These are phyloP conservation scores for Aspergillus sp. DNA, from an alignment of 2,329 filamentous ascomycete genomes.

Conservation along the genomic window DNA sequence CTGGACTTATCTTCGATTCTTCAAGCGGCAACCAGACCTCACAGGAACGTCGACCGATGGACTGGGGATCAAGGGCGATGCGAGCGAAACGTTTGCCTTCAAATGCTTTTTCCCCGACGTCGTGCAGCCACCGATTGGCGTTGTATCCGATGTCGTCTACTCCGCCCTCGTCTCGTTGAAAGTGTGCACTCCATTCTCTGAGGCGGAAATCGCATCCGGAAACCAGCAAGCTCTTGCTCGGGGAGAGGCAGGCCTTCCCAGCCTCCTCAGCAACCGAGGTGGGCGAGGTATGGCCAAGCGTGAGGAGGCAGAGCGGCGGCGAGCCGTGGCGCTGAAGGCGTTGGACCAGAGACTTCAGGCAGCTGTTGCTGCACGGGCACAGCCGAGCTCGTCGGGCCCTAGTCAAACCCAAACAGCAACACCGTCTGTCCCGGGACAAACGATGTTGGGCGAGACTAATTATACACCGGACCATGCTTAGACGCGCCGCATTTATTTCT, in stretches of 20 bases:
- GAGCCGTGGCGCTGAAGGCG: constrained; percentile 85
- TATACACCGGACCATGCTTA: constrained; percentile 64
- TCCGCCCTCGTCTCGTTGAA: constrained; percentile 70
- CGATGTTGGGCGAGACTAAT: constrained; percentile 67
- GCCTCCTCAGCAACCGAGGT: constrained; percentile 53
- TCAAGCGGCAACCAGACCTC: constrained; percentile 64
- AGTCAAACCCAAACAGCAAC: constrained; percentile 52
- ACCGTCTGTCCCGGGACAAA: constrained; percentile 54
- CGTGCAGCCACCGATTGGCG: constrained; percentile 73
- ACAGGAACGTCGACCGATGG: constrained; percentile 55
- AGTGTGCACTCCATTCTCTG: constrained; percentile 82
- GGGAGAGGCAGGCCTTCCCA: constrained; percentile 61
- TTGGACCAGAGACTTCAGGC: constrained; percentile 88
- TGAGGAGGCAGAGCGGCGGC: constrained; percentile 86
- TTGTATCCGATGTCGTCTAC: constrained; percentile 74
- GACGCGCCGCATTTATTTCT: constrained; percentile 6
- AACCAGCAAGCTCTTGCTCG: constrained; percentile 69
- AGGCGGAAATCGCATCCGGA: constrained; percentile 72
- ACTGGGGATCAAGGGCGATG: constrained; percentile 73
- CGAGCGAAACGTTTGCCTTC: constrained; percentile 94
- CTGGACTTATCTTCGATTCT: constrained; percentile 97
- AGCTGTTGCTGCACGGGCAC: constrained; percentile 61
- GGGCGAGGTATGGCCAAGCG: constrained; percentile 64
- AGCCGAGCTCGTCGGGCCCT: constrained; percentile 33
- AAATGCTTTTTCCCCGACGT: constrained; percentile 91